Conservation (phyloP, 2,329 filamentous ascomycete species). For the Phoma sp. region DNA sequence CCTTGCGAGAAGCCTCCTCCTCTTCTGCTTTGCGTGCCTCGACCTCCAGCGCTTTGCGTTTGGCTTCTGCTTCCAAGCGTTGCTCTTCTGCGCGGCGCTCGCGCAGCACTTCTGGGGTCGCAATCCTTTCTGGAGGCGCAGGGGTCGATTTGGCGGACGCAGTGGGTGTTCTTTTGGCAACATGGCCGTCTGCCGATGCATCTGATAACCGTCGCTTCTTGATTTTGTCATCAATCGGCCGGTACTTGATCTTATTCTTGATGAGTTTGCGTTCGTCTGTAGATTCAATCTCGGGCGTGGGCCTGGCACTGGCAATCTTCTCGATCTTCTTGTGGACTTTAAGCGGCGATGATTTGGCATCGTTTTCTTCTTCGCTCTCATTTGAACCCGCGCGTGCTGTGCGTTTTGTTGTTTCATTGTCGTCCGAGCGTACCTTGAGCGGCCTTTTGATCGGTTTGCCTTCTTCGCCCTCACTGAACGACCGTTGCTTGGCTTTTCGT, state of each 20-base stretch:
- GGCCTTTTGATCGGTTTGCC: constrained; percentile 42
- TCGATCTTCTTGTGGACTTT: constrained; percentile 39
- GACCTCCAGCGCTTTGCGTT: constrained; percentile 33
- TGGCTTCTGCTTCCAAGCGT: constrained; percentile 35
- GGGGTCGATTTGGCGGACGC: constrained; percentile 46
- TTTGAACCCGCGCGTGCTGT: constrained; percentile 32
- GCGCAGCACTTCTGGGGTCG: constrained; percentile 43
- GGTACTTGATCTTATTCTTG: constrained; percentile 43
- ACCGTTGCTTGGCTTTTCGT: constrained; percentile 43
- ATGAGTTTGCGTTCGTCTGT: constrained; percentile 42
- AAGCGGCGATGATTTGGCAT: constrained; percentile 27
- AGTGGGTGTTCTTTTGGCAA: constrained; percentile 42
- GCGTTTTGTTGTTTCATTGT: constrained; percentile 38
- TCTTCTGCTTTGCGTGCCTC: constrained; percentile 37
- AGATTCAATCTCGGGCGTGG: constrained; percentile 44
- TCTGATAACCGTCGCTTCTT: constrained; percentile 42
- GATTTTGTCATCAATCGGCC: constrained; percentile 41
- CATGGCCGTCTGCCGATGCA: constrained; percentile 38
- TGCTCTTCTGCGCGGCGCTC: constrained; percentile 45
- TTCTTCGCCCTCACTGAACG: constrained; percentile 45
- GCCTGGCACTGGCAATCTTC: constrained; percentile 35
- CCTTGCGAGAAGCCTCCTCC: constrained; percentile 37
- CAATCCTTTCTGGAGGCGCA: constrained; percentile 42
- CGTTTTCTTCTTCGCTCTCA: constrained; percentile 40
- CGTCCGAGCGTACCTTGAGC: constrained; percentile 39